These are phyloP conservation scores for Mycosphaerella arachidis DNA, from an alignment of 2,329 filamentous ascomycete species.

Conservation along the genomic window DNA sequence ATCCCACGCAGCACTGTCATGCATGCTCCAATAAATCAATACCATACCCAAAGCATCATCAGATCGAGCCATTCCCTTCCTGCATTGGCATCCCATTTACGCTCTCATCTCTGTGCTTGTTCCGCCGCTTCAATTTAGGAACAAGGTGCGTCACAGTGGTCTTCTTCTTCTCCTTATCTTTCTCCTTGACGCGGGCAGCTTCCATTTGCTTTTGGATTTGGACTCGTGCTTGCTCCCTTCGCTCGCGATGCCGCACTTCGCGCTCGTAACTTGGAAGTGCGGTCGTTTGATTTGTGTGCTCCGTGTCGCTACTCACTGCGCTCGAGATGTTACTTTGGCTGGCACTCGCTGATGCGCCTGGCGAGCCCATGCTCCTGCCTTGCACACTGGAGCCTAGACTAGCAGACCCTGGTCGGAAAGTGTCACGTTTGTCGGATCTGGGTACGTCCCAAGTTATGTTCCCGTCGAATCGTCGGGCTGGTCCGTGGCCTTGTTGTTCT, in stretches of 20 bases:
- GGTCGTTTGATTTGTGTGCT: constrained; percentile 26
- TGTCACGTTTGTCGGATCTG: constrained; percentile 9
- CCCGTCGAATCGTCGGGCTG: constrained; percentile 8
- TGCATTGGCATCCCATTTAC: not conserved
- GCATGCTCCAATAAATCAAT: not conserved
- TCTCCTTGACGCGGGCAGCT: constrained; percentile 29
- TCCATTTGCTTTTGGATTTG: constrained; percentile 35
- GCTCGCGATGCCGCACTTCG: constrained; percentile 33
- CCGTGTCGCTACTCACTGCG: constrained; percentile 33
- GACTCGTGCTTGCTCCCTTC: constrained; percentile 23
- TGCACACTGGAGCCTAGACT: constrained; percentile 23
- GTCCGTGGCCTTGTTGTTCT: constrained; percentile 17
- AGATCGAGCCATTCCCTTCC: constrained; percentile 4
- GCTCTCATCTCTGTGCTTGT: constrained; percentile 31
- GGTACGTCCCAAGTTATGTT: constrained; percentile 9
- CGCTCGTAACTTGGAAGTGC: constrained; percentile 34
- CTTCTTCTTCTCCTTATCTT: constrained; percentile 34
- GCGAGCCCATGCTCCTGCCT: constrained; percentile 17
- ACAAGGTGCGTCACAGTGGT: constrained; percentile 31
- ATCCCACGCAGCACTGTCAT: not conserved
- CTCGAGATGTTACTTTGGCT: constrained; percentile 30
- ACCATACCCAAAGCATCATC: not conserved
- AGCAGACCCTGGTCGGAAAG: constrained; percentile 22
- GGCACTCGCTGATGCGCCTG: constrained; percentile 19
- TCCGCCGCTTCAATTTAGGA: constrained; percentile 34